Percentiles rank a stretch among this genome's conserved stretches.
phyloP scores from a whole-genome alignment of 2,329 filamentous ascomycete genomes.

The Camillea tinctor region DNA sequence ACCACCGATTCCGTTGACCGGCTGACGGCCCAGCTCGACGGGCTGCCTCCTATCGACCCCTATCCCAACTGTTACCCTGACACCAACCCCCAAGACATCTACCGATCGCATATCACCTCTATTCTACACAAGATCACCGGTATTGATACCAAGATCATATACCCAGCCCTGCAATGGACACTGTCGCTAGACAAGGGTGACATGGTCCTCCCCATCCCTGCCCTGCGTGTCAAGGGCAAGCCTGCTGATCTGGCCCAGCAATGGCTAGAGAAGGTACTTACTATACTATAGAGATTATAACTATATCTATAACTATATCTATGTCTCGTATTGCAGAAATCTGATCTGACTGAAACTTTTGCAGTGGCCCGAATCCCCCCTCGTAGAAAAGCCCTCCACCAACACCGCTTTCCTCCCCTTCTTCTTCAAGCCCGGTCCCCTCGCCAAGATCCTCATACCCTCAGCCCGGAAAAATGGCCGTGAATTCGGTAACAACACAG shows the following conservation, averaged over 20 bases:
- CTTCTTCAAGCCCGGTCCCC: constrained; percentile 71
- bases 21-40: constrained; percentile 23
- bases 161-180: constrained; percentile 76
- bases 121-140: constrained; percentile 67
- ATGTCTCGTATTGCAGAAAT: too few relatives aligned
- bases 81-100: constrained; percentile 75
- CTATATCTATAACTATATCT: too few relatives aligned
- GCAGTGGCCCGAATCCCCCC: constrained; percentile 70
- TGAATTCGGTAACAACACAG: constrained; percentile 64
- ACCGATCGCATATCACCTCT: constrained; percentile 72
- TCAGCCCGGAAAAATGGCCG: constrained; percentile 62
- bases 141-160: constrained; percentile 69
- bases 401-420: constrained; percentile 73
- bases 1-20: constrained; percentile 19
- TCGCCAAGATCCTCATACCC: constrained; percentile 66
- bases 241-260: constrained; percentile 60
- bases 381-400: constrained; percentile 69
- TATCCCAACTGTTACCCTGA: constrained; percentile 63
- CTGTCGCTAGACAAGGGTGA: constrained; percentile 79
- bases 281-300: too few relatives aligned
- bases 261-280: constrained; percentile 62
- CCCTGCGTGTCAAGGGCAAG: constrained; percentile 75
- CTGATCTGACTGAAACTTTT: background rate
- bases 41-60: constrained; percentile 30
- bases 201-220: constrained; percentile 73